These are phyloP conservation scores for Colletotrichum sansevieriae DNA, from an alignment of 2,329 filamentous ascomycete genomes.

Conservation along the genomic window DNA sequence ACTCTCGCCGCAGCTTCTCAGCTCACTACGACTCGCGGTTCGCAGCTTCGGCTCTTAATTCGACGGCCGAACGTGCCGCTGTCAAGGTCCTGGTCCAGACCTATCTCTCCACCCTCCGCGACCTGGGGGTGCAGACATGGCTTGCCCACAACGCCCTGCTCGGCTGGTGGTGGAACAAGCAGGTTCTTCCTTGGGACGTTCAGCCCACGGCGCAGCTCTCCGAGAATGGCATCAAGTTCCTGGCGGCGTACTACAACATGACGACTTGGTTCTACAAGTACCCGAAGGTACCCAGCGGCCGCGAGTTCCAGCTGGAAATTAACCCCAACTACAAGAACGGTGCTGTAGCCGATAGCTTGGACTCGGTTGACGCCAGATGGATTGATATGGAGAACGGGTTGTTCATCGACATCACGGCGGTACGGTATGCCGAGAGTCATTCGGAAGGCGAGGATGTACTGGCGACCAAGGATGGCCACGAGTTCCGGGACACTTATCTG, in stretches of 20 bases:
- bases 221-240: conserved; percentile 72
- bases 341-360: conserved; percentile 49
- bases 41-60: conserved; percentile 53
- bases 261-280: conserved; percentile 60
- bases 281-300: conserved; percentile 52
- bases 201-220: conserved; percentile 83
- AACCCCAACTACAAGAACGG: conserved; percentile 58
- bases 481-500: conserved; percentile 69
- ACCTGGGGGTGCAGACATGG: conserved; percentile 81
- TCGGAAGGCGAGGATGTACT: conserved; percentile 59
- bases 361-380: conserved; percentile 64
- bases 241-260: conserved; percentile 77
- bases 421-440: conserved; percentile 62
- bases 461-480: conserved; percentile 64
- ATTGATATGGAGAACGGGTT: conserved; percentile 61
- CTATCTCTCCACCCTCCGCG: conserved; percentile 76
- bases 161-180: conserved; percentile 87
- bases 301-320: conserved; percentile 63
- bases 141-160: conserved; percentile 86
- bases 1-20: conserved; percentile 43
- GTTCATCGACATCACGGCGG: conserved; percentile 65
- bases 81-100: conserved; percentile 77
- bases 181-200: conserved; percentile 79
- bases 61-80: conserved; percentile 71
- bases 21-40: conserved; percentile 57